Evolutionary conservation across 2,329 filamentous ascomycete species (phyloP).

Genomic region (Xylariaceae sp.): DNA sequence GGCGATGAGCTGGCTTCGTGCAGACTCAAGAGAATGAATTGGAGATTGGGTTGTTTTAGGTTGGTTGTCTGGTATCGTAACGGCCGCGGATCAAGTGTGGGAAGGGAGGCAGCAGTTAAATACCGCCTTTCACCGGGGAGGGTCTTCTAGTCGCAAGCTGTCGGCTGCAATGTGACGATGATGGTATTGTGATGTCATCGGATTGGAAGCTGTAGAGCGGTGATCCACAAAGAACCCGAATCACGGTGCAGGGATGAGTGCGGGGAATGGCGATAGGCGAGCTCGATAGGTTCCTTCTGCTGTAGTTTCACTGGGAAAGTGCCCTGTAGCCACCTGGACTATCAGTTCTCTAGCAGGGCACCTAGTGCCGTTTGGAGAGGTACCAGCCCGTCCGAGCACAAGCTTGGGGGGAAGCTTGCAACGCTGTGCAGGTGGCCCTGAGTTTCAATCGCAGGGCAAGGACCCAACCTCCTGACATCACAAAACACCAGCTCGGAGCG

Average conservation of each 20-base stretch:
- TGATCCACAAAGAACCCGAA: neutral
- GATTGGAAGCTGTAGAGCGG: neutral
- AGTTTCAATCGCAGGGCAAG: no score
- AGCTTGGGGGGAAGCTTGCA: no score
- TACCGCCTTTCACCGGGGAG: neutral
- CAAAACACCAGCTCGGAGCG: no score
- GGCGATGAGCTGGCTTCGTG: neutral
- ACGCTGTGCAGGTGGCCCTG: no score
- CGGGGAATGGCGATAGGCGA: neutral
- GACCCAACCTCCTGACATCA: no score
- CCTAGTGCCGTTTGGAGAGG: no score
- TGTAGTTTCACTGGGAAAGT: neutral
- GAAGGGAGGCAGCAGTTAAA: neutral
- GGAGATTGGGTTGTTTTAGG: neutral
- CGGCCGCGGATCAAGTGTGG: neutral
- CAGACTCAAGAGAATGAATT: conserved; percentile 3
- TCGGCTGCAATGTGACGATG: neutral
- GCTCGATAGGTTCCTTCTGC: neutral
- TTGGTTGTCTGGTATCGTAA: neutral
- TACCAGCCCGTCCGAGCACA: no score
- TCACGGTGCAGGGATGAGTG: neutral
- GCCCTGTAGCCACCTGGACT: neutral
- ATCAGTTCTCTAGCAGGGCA: no score
- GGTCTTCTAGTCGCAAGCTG: neutral
- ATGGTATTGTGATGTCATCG: neutral